Percentiles rank a stretch among this genome's conserved stretches.
Evolutionary conservation across 805 yeast genomes (phyloP).

Genomic region (Ogataea kodamae): DNA sequence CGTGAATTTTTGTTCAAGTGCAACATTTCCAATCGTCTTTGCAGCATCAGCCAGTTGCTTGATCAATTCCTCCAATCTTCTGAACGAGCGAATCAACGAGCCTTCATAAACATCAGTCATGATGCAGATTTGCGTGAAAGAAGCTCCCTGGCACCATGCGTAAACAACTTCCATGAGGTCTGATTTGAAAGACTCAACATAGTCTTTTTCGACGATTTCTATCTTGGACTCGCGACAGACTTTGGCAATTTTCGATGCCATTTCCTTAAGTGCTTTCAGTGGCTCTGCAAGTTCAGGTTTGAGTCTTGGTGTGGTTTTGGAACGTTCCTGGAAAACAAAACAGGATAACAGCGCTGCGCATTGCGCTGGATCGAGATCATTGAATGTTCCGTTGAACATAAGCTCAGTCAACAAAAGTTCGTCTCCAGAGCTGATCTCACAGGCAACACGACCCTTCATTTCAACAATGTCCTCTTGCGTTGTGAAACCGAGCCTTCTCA

Average conservation of each 20-base stretch:
- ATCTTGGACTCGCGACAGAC: constrained; percentile 85
- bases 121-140: constrained; percentile 94
- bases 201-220: constrained; percentile 87
- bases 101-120: constrained; percentile 99
- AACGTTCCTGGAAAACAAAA: constrained; percentile 95
- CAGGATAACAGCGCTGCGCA: constrained; percentile 90
- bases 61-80: constrained; percentile 88
- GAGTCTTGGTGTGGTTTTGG: constrained; percentile 81
- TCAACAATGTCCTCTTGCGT: constrained; percentile 87
- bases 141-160: constrained; percentile 95
- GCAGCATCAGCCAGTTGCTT: constrained; percentile 91
- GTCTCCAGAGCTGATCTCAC: constrained; percentile 91
- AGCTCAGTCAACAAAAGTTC: constrained; percentile 84
- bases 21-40: constrained; percentile 88
- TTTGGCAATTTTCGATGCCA: constrained; percentile 89
- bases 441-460: constrained; percentile 87
- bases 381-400: constrained; percentile 93
- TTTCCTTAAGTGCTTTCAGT: constrained; percentile 77
- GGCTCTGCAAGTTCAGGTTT: constrained; percentile 94
- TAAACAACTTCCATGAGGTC: constrained; percentile 96
- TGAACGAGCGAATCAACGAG: constrained; percentile 88
- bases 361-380: constrained; percentile 81
- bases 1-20: constrained; percentile 84
- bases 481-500: constrained; percentile 87
- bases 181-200: constrained; percentile 85